Percentiles rank a stretch among this genome's conserved stretches.
phyloP scores from a whole-genome alignment of 2,329 filamentous ascomycete species.

The Fusarium sp. region DNA sequence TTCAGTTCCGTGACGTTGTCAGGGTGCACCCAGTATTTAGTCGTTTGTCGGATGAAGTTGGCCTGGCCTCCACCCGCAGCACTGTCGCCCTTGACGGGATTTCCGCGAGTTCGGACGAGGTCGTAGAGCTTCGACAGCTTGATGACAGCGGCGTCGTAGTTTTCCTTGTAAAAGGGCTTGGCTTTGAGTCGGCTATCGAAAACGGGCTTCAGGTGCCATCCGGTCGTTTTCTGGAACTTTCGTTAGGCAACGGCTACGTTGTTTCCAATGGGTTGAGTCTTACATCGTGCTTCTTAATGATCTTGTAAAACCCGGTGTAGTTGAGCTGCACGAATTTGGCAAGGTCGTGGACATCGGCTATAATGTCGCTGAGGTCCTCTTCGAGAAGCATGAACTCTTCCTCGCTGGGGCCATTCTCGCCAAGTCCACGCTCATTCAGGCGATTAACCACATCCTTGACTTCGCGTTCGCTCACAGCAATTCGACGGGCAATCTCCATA shows the following conservation, averaged over 20 bases:
- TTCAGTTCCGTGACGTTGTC: slow-evolving; percentile 99
- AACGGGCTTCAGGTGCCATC: slow-evolving; percentile 93
- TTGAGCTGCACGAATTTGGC: slow-evolving; percentile 99
- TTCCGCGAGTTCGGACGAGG: slow-evolving; percentile 89
- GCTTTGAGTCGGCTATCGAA: slow-evolving; percentile 94
- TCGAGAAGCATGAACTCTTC: slow-evolving; percentile 95
- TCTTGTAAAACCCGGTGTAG: slow-evolving; percentile 99
- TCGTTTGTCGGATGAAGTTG: slow-evolving; percentile 96
- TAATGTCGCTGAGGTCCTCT: slow-evolving; percentile 95
- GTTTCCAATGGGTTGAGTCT: slow-evolving; percentile 45
- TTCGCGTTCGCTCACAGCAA: slow-evolving; percentile 87
- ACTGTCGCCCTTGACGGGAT: slow-evolving; percentile 91
- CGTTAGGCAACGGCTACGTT: slow-evolving; percentile 32
- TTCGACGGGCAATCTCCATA: slow-evolving; percentile 92
- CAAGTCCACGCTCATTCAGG: slow-evolving; percentile 70
- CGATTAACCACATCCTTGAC: slow-evolving; percentile 87
- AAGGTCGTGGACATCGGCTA: slow-evolving; percentile 96
- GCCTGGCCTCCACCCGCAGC: slow-evolving; percentile 91
- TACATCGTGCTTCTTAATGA: slow-evolving; percentile 99
- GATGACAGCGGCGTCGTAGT: slow-evolving; percentile 95
- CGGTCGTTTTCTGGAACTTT: slow-evolving; percentile 81
- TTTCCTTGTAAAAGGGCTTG: slow-evolving; percentile 98
- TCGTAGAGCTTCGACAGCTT: slow-evolving; percentile 97
- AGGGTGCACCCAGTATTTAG: slow-evolving; percentile 99
- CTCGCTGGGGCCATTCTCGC: slow-evolving; percentile 74